Evolutionary conservation across 495 filamentous ascomycete genomes (phyloP).

Genomic region (Hypoxylon lenormandii): DNA sequence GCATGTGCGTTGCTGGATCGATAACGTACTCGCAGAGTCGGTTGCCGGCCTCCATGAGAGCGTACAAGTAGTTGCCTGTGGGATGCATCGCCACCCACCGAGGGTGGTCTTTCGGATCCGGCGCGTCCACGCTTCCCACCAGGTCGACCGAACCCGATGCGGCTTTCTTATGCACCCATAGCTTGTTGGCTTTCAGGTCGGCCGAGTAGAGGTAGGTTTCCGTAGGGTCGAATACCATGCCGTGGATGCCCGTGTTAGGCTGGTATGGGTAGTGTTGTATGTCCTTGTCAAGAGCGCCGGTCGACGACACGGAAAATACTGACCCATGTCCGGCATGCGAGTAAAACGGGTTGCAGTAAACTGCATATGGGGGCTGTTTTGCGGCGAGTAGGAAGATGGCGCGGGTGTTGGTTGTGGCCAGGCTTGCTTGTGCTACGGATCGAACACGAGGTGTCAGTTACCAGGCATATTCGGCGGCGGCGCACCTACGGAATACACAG

Average conservation of each 20-base stretch:
- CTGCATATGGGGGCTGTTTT: constrained; percentile 77
- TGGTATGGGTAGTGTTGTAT: constrained; percentile 84
- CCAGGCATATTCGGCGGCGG: constrained; percentile 15
- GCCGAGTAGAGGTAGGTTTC: constrained; percentile 89
- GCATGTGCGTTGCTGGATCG: constrained; percentile 77
- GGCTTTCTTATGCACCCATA: constrained; percentile 83
- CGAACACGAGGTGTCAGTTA: constrained; percentile 31
- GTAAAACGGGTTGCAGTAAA: constrained; percentile 90
- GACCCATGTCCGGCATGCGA: constrained; percentile 82
- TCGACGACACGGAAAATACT: constrained; percentile 74
- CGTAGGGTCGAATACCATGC: constrained; percentile 86
- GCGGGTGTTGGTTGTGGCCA: constrained; percentile 78
- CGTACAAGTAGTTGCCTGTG: constrained; percentile 80
- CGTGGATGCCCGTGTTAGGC: constrained; percentile 80
- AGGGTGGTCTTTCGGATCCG: constrained; percentile 76
- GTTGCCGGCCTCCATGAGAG: constrained; percentile 87
- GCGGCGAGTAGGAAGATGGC: constrained; percentile 88
- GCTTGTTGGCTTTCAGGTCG: constrained; percentile 83
- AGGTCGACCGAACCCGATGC: constrained; percentile 73
- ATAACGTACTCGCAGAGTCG: constrained; percentile 81
- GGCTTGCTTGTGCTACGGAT: constrained; percentile 71
- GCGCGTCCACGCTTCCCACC: constrained; percentile 77
- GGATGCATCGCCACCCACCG: constrained; percentile 87
- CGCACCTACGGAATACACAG: constrained; percentile 4
- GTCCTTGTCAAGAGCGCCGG: constrained; percentile 73